A percentile compares a stretch with the other conserved stretches of the same genome.
phyloP scores from a whole-genome alignment of 2,329 filamentous ascomycete genomes.

The Calonectria montana region DNA sequence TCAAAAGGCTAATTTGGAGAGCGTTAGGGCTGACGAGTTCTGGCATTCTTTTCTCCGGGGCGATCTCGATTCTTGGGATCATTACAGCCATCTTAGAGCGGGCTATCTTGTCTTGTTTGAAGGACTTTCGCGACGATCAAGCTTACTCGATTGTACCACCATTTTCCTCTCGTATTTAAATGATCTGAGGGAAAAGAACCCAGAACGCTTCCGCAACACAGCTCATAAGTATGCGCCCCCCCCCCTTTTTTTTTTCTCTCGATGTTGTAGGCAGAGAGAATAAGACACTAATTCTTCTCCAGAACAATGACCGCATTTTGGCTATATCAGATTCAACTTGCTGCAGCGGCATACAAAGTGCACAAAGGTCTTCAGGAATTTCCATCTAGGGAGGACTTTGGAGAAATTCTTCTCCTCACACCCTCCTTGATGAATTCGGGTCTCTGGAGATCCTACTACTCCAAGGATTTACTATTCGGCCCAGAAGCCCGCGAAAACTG shows the following conservation, averaged over 20 bases:
- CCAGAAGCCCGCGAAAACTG: slow-evolving; percentile 42
- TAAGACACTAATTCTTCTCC: background rate
- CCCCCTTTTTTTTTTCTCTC: background rate
- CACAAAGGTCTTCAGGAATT: slow-evolving; percentile 18
- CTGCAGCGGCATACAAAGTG: slow-evolving; percentile 41
- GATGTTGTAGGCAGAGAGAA: too few relatives aligned
- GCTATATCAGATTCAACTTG: slow-evolving; percentile 48
- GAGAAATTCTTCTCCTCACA: slow-evolving; percentile 36
- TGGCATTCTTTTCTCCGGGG: slow-evolving; percentile 43
- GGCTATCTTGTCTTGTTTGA: slow-evolving; percentile 47
- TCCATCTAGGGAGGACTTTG: slow-evolving; percentile 35
- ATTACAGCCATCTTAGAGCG: slow-evolving; percentile 48
- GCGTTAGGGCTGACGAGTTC: slow-evolving; percentile 32
- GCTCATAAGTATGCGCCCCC: slow-evolving; percentile 42
- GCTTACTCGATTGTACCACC: slow-evolving; percentile 43
- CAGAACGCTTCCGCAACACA: slow-evolving; percentile 48
- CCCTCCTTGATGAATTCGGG: slow-evolving; percentile 44
- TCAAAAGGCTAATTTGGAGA: slow-evolving; percentile 20
- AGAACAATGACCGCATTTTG: slow-evolving; percentile 51
- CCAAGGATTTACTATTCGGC: slow-evolving; percentile 47
- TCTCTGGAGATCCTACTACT: slow-evolving; percentile 48
- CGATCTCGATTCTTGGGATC: slow-evolving; percentile 45
- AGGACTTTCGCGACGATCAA: slow-evolving; percentile 35
- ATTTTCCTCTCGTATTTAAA: slow-evolving; percentile 45
- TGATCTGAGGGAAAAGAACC: slow-evolving; percentile 39